Conservation (phyloP, 306 rosid genomes). For the Sindora glabra region DNA sequence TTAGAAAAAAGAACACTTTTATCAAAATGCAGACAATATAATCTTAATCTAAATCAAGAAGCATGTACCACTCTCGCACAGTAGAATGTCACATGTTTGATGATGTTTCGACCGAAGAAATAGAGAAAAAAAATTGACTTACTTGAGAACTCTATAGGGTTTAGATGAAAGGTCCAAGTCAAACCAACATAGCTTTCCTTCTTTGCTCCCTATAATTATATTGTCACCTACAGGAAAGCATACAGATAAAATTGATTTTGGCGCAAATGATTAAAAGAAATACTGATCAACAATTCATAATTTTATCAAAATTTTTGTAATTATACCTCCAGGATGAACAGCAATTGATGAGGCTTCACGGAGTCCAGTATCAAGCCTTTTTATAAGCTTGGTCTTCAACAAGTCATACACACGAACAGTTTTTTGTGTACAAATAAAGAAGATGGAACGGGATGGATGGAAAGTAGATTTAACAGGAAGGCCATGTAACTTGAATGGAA, state of each 20-base stretch:
- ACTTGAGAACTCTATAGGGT: constrained; percentile 69
- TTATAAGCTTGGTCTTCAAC: constrained; percentile 46
- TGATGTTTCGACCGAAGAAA: not conserved
- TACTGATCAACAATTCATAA: not conserved
- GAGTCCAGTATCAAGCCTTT: constrained; percentile 83
- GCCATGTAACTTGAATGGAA: constrained; percentile 78
- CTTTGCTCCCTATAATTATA: constrained; percentile 92
- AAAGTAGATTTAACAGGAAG: constrained; percentile 76
- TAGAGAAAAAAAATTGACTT: constrained; percentile 10
- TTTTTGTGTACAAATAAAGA: constrained; percentile 74
- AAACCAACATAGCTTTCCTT: constrained; percentile 95
- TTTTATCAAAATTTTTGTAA: not conserved
- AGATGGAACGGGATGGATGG: constrained; percentile 73
- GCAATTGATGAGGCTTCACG: constrained; percentile 82
- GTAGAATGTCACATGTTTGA: not conserved
- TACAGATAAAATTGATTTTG: not conserved
- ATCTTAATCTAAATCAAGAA: not conserved
- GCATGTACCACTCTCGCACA: not conserved
- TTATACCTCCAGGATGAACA: constrained; percentile 84
- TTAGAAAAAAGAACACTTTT: not conserved
- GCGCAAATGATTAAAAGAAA: not conserved
- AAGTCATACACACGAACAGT: constrained; percentile 71
- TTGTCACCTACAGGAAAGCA: constrained; percentile 68
- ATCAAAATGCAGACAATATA: not conserved
- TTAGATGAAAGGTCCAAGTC: constrained; percentile 95